phyloP scores from a whole-genome alignment of 2,329 filamentous ascomycete genomes.

The Taxawa tesnikishii region DNA sequence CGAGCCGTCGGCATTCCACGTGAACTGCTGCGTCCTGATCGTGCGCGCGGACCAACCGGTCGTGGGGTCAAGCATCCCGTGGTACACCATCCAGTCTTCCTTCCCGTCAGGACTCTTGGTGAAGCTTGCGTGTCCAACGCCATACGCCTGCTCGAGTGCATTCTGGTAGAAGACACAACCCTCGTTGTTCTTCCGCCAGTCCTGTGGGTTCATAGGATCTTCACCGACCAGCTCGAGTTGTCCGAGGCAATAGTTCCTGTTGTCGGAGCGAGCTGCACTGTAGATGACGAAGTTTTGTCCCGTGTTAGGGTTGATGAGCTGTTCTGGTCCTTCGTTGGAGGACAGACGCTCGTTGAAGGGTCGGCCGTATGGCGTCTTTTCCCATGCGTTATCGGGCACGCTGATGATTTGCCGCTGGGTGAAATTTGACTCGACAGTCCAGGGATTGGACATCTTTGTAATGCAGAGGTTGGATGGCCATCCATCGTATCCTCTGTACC shows the following conservation, averaged over 20 bases:
- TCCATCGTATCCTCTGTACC: constrained; percentile 30
- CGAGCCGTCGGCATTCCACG: constrained; percentile 34
- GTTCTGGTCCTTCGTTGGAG: constrained; percentile 39
- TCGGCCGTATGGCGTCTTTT: constrained; percentile 39
- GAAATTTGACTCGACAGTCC: constrained; percentile 33
- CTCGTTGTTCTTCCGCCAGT: constrained; percentile 35
- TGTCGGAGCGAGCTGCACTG: constrained; percentile 37
- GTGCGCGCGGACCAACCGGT: constrained; percentile 35
- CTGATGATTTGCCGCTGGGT: constrained; percentile 35
- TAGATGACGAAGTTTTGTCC: constrained; percentile 38
- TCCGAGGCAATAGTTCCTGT: constrained; percentile 41
- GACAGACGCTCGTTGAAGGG: constrained; percentile 32
- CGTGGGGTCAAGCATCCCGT: constrained; percentile 37
- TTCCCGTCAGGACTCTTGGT: constrained; percentile 33
- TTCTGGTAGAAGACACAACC: constrained; percentile 40
- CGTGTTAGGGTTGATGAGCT: constrained; percentile 34
- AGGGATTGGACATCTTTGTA: constrained; percentile 35
- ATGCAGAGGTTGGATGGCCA: constrained; percentile 43
- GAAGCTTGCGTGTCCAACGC: constrained; percentile 40
- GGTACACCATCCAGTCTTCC: constrained; percentile 42
- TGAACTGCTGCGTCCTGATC: constrained; percentile 37
- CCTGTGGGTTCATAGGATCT: constrained; percentile 35
- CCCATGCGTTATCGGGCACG: constrained; percentile 35
- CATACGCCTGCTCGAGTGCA: constrained; percentile 29
- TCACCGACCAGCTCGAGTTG: constrained; percentile 36